phyloP scores from a whole-genome alignment of 345 rosid genomes.

The Excoecaria agallocha region DNA sequence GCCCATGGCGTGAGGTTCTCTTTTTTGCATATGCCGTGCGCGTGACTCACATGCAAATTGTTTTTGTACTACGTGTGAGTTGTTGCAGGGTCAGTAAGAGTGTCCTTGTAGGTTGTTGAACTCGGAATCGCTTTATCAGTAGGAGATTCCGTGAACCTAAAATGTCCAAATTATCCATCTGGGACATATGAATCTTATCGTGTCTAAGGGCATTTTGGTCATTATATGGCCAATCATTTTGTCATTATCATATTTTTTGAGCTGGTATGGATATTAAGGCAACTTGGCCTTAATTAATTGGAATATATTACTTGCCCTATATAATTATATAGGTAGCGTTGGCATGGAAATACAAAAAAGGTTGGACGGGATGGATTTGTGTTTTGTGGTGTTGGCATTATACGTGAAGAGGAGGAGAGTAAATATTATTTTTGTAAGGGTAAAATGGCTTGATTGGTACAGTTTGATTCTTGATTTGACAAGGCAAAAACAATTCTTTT shows the following conservation, averaged over 20 bases:
- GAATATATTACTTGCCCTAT: too few species aligned
- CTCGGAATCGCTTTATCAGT: neutral
- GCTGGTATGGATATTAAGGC: neutral
- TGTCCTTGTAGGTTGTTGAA: slow-evolving; percentile 20
- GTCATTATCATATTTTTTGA: neutral
- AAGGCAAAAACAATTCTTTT: neutral
- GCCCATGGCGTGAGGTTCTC: neutral
- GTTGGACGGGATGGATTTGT: slow-evolving; percentile 9
- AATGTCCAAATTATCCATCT: neutral
- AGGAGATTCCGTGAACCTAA: neutral
- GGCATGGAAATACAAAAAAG: too few species aligned
- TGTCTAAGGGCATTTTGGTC: neutral
- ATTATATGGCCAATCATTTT: too few species aligned
- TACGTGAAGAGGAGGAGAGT: too few species aligned
- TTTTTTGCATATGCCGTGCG: slow-evolving; percentile 17
- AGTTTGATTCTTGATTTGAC: slow-evolving; percentile 15
- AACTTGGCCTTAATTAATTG: neutral
- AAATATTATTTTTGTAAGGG: neutral
- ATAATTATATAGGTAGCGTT: too few species aligned
- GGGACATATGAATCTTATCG: neutral
- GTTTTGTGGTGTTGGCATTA: neutral
- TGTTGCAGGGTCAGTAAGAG: slow-evolving; percentile 14
- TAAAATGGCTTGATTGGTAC: neutral
- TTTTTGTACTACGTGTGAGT: neutral
- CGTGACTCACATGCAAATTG: slow-evolving; percentile 24